Evolutionary conservation across 768 basidiomycete species (phyloP).

Genomic region (Sporobolomyces roseus): DNA sequence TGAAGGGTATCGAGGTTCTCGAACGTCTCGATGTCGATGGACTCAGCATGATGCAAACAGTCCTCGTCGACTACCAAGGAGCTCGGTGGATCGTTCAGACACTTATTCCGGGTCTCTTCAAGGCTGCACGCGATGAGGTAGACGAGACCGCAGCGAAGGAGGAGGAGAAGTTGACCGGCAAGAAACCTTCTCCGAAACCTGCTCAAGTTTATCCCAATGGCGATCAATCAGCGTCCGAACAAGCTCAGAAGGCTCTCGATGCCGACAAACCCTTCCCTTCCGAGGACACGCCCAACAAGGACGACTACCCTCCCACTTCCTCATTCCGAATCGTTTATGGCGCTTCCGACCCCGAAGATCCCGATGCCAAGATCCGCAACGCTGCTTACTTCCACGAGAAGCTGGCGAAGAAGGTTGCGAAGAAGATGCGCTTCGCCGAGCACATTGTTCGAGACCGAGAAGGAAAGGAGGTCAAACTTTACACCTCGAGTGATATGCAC

Average conservation of each 20-base stretch:
- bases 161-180: conserved; percentile 32
- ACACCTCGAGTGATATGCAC: conserved; percentile 52
- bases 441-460: conserved; percentile 49
- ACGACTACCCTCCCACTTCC: conserved; percentile 45
- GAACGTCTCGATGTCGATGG: conserved; percentile 51
- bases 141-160: conserved; percentile 33
- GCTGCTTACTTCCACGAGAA: conserved; percentile 49
- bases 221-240: conserved; percentile 34
- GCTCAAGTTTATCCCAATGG: conserved; percentile 26
- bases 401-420: conserved; percentile 50
- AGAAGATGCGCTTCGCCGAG: conserved; percentile 48
- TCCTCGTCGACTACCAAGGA: conserved; percentile 53
- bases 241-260: conserved; percentile 29
- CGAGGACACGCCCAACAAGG: conserved; percentile 26
- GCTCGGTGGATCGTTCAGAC: conserved; percentile 53
- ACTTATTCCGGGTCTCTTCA: conserved; percentile 53
- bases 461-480: conserved; percentile 48
- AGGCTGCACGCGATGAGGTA: conserved; percentile 45
- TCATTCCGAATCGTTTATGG: conserved; percentile 53
- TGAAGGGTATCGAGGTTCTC: conserved; percentile 50
- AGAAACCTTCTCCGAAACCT: neutral
- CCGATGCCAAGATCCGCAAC: conserved; percentile 39
- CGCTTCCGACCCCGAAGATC: conserved; percentile 49
- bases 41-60: conserved; percentile 48
- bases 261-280: too few relatives aligned